These are phyloP conservation scores for Diaporthe sp. DNA, from an alignment of 2,329 filamentous ascomycete species.

Conservation along the genomic window DNA sequence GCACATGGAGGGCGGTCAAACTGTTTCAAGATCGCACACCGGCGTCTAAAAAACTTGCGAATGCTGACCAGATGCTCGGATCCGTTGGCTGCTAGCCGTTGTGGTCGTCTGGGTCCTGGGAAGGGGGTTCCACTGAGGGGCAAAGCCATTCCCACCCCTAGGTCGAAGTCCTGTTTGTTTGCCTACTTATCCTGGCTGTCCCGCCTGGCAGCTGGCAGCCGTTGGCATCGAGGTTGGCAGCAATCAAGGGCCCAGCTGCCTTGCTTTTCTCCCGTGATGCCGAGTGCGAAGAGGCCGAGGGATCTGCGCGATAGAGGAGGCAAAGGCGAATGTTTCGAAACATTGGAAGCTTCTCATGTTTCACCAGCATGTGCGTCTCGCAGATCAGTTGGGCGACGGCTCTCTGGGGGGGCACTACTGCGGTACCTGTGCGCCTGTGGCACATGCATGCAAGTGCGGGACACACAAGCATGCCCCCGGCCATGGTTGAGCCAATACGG, in stretches of 20 bases:
- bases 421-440: background rate
- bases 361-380: conserved; percentile 17
- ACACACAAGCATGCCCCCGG: background rate
- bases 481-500: background rate
- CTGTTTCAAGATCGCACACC: conserved; percentile 7
- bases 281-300: background rate
- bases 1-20: background rate
- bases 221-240: background rate
- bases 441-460: background rate
- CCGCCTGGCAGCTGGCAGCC: background rate
- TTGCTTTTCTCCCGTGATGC: background rate
- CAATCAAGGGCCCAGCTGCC: background rate
- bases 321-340: conserved; percentile 21
- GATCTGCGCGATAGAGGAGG: background rate
- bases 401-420: background rate
- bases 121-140: conserved; percentile 6
- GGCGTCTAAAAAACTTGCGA: background rate
- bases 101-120: background rate
- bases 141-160: background rate
- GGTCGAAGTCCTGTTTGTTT: background rate
- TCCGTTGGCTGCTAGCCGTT: conserved; percentile 18
- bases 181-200: conserved; percentile 7
- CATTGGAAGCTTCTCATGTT: conserved; percentile 31
- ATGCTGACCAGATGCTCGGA: conserved; percentile 16
- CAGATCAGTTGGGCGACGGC: conserved; percentile 14